Evolutionary conservation across 805 yeast species (phyloP).

Genomic region (Pichia deserticola): DNA sequence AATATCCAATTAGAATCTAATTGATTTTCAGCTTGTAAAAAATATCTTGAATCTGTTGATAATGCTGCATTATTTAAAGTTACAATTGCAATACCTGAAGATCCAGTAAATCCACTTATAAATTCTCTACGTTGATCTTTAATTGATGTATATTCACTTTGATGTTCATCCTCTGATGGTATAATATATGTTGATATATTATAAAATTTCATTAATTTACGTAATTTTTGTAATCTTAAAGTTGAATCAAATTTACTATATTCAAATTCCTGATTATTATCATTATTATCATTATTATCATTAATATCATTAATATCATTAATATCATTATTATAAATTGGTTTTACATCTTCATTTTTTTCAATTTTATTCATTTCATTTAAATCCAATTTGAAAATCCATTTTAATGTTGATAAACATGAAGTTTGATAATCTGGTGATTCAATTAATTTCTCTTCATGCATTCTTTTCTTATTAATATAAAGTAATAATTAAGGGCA

Average conservation of each 20-base stretch:
- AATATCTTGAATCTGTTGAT: constrained; percentile 93
- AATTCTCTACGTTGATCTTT: constrained; percentile 79
- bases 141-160: constrained; percentile 77
- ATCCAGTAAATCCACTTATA: constrained; percentile 85
- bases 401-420: constrained; percentile 6
- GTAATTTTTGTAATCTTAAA: constrained; percentile 31
- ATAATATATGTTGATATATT: constrained; percentile 36
- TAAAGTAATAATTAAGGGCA: background rate
- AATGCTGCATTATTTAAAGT: constrained; percentile 63
- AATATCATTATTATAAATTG: background rate
- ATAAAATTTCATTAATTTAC: constrained; percentile 38
- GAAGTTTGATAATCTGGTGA: constrained; percentile 10
- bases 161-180: constrained; percentile 86
- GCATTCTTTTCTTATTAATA: background rate
- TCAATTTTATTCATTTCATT: background rate
- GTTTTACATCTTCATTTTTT: background rate
- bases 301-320: background rate
- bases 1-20: constrained; percentile 73
- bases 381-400: background rate
- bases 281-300: no score
- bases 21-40: constrained; percentile 81
- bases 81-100: constrained; percentile 88
- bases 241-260: constrained; percentile 23
- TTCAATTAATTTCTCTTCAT: background rate
- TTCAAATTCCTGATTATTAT: no score